phyloP scores from a whole-genome alignment of 257 asterid genomes.

The Petunia axillaris region DNA sequence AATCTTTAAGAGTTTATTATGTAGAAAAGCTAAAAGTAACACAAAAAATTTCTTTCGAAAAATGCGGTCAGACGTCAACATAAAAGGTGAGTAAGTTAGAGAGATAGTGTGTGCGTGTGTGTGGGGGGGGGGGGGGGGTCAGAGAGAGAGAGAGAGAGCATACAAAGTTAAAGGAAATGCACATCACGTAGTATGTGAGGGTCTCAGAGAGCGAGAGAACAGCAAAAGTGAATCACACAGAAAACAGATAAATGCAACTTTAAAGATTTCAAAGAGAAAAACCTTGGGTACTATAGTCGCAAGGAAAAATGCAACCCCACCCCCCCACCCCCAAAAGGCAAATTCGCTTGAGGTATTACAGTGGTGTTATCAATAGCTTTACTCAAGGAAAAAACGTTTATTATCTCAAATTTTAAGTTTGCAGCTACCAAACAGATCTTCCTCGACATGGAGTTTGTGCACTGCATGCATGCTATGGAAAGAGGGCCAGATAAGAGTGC shows the following conservation, averaged over 20 bases:
- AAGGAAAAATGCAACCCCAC: no score
- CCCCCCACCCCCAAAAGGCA: not conserved
- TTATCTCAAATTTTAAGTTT: conserved; percentile 16
- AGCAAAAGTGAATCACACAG: not conserved
- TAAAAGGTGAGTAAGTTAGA: not conserved
- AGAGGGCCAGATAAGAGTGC: conserved; percentile 13
- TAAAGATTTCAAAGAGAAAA: no score
- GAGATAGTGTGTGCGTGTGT: not conserved
- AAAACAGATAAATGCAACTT: no score
- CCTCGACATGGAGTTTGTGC: not conserved
- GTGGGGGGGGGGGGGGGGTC: no score
- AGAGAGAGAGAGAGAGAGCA: not conserved
- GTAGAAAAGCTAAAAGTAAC: not conserved
- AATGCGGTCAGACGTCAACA: not conserved
- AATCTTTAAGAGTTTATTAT: not conserved
- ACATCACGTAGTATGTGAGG: not conserved
- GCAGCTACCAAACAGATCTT: conserved; percentile 19
- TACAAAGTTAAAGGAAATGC: no score
- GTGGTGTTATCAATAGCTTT: conserved; percentile 5
- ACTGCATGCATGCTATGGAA: not conserved
- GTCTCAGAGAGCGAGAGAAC: not conserved
- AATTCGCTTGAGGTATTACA: conserved; percentile 12
- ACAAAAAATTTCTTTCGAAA: not conserved
- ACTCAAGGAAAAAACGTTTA: not conserved
- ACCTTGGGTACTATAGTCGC: no score